phyloP scores from a whole-genome alignment of 1,139 yeast genomes.

The Petasospora fabianii region DNA sequence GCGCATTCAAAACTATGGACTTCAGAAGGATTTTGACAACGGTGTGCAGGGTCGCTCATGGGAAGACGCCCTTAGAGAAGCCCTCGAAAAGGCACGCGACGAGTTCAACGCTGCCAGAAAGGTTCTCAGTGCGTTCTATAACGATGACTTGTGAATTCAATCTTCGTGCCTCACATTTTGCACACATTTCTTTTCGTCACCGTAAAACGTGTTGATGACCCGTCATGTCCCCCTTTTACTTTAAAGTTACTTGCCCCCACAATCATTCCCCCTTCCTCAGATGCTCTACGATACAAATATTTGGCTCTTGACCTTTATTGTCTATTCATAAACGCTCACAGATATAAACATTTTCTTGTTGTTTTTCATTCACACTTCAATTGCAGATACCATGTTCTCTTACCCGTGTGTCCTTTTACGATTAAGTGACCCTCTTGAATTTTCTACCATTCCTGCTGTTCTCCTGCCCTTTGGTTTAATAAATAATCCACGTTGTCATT shows the following conservation, averaged over 20 bases:
- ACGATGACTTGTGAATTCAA: conserved; percentile 41
- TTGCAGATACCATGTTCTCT: no score
- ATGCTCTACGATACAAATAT: no score
- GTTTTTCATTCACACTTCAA: no score
- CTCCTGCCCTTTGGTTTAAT: conserved; percentile 1
- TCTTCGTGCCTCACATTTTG: background rate
- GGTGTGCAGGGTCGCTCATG: conserved; percentile 28
- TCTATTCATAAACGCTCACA: no score
- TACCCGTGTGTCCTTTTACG: no score
- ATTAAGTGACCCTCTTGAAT: no score
- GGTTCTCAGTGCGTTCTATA: conserved; percentile 58
- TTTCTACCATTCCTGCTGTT: background rate
- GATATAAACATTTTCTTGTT: no score
- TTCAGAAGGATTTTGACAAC: conserved; percentile 38
- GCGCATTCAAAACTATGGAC: conserved; percentile 87
- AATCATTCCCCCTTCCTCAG: background rate
- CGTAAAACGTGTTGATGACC: conserved; percentile 2
- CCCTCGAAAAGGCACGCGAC: conserved; percentile 52
- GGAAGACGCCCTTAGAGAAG: conserved; percentile 39
- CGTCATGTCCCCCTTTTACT: conserved; percentile 1
- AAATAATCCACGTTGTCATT: background rate
- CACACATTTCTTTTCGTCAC: background rate
- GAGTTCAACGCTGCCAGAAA: conserved; percentile 55
- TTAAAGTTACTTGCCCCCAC: background rate
- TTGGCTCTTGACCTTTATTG: no score